These are phyloP conservation scores for Amaranthus tricolor DNA, from an alignment of 179 eudicot species.

Conservation along the genomic window DNA sequence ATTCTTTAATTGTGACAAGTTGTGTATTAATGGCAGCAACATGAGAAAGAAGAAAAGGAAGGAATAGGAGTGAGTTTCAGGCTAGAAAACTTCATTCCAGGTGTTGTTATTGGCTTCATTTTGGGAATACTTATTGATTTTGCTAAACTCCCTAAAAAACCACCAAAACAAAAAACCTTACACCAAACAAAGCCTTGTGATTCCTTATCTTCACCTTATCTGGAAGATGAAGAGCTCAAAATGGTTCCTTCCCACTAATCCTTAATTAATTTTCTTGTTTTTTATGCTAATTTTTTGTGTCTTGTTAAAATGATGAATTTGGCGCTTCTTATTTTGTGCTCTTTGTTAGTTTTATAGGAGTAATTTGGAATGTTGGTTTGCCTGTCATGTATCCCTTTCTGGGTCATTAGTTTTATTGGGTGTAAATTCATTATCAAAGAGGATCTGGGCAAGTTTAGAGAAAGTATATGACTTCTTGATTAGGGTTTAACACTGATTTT, in stretches of 20 bases:
- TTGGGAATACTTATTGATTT: constrained; percentile 73
- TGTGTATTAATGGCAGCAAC: constrained; percentile 21
- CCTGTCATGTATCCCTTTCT: neutral
- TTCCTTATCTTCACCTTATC: constrained; percentile 20
- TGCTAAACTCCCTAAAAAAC: constrained; percentile 43
- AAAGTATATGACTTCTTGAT: neutral
- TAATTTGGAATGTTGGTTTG: neutral
- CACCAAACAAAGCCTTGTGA: constrained; percentile 20
- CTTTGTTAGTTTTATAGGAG: no score
- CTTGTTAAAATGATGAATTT: neutral
- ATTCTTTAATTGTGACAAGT: neutral
- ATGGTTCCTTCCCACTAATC: constrained; percentile 44
- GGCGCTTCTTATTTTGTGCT: no score
- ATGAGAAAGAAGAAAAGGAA: constrained; percentile 39
- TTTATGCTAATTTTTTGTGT: neutral
- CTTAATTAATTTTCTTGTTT: neutral
- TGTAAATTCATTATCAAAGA: neutral
- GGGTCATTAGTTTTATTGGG: neutral
- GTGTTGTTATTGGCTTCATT: constrained; percentile 79
- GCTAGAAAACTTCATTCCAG: constrained; percentile 94
- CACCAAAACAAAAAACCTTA: constrained; percentile 15
- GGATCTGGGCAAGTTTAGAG: neutral
- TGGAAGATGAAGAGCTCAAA: constrained; percentile 69
- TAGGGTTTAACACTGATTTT: neutral
- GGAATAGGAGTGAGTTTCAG: constrained; percentile 66